Base-by-base conservation (phyloP, 257 asterid genomes). In the Apocynum venetum region DNA sequence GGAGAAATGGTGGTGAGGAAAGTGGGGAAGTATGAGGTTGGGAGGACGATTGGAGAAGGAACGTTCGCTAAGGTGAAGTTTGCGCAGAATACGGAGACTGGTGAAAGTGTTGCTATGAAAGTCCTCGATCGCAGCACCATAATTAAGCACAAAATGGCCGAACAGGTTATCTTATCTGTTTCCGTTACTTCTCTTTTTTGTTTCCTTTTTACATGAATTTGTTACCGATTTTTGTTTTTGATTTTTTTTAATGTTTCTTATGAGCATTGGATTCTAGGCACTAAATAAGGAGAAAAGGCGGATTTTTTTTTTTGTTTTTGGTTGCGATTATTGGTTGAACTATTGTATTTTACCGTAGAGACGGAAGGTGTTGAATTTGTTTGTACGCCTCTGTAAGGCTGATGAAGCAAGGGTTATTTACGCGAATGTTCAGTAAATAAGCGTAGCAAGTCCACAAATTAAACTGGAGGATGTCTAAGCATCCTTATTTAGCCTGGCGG, bases 101-200 rank as follows among this genome's bases (percentile, higher is more conserved):
- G 99, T 55, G 97, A 96, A 81, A 96, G 99, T 70, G 99, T 96
- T 46, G 99, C 99, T 76, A 96, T 96, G 99, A 96, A 96, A 84
- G 89, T 93, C 63, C 97, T 96, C 80, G 98, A 96, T 89, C 97
- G 99, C 66, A 85, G 91, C 84, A 90, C 97, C 83, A 93, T 93
- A 78, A 96, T 96, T 82, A 93, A 91, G 88, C 98, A 93, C 89
- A 93, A 89, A 92, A 93, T 93, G 99, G 92, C 89, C 76, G 98
- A 96, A 57, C 99, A 96, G 99, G 98, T 80, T 88, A 9, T n/a
- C 55, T 9, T 60, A 15, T 51, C 47, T 15, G 48, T 35, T 49
- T 31, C 6, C 10, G 40, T 38, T 63, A 4, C 15, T 73, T 19
- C 7, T 40, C 36, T 52, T 71, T 13, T 13, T 2, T 0, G 19